Evolutionary conservation across 1,139 yeast genomes (phyloP).

Genomic region (Scheffersomyces illinoinensis): DNA sequence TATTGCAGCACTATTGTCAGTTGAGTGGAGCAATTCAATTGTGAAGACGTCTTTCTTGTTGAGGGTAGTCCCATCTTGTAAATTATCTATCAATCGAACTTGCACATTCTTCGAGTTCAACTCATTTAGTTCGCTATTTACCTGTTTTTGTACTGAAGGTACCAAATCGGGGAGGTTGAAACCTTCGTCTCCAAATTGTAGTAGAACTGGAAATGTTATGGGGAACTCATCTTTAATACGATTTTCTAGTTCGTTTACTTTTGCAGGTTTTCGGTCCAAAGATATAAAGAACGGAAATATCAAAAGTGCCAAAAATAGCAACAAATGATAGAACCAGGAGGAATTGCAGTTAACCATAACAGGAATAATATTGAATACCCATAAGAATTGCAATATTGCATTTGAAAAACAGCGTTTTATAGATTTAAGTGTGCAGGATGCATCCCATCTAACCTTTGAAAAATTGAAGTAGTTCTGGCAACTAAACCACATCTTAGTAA

Average conservation of each 20-base stretch:
- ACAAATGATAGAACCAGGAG: background rate
- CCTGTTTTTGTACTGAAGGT: constrained; percentile 43
- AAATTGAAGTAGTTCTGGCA: background rate
- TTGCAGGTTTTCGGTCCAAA: background rate
- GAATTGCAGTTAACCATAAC: background rate
- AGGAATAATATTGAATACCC: background rate
- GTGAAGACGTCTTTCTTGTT: constrained; percentile 18
- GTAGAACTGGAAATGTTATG: constrained; percentile 26
- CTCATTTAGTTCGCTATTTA: constrained; percentile 23
- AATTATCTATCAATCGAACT: constrained; percentile 20
- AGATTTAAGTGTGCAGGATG: background rate
- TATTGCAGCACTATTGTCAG: constrained; percentile 36
- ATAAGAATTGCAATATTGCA: background rate
- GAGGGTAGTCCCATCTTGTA: constrained; percentile 2
- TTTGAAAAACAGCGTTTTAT: background rate
- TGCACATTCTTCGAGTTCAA: constrained; percentile 11
- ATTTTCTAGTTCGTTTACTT: constrained; percentile 7
- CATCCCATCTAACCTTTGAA: background rate
- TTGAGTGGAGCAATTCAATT: constrained; percentile 28
- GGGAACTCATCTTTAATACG: constrained; percentile 11
- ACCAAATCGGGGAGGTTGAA: constrained; percentile 50
- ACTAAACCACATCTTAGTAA: background rate
- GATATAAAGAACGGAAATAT: background rate
- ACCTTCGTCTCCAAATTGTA: constrained; percentile 37
- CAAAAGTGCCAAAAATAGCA: background rate